These are phyloP conservation scores for Podaxis sp. DNA, from an alignment of 768 basidiomycete species.

Conservation along the genomic window DNA sequence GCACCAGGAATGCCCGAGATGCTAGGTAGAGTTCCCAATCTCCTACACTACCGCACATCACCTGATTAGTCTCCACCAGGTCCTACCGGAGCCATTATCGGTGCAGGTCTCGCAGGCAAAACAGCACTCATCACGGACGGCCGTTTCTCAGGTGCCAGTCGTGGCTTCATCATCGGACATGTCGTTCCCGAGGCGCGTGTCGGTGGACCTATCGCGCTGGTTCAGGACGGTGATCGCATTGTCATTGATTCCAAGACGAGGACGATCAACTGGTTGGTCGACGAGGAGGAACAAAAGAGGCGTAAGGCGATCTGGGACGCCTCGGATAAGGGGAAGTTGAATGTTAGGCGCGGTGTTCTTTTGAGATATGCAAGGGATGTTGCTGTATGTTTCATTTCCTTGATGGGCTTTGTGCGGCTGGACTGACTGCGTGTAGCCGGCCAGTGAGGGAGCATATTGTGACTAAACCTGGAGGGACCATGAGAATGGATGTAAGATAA, in stretches of 20 bases:
- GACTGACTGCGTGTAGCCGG: constrained; percentile 47
- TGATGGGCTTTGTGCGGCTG: not conserved
- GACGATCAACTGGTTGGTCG: constrained; percentile 70
- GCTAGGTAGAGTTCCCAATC: constrained; percentile 27
- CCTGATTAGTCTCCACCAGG: constrained; percentile 29
- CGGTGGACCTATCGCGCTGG: constrained; percentile 85
- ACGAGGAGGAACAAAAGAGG: constrained; percentile 56
- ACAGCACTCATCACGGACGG: constrained; percentile 88
- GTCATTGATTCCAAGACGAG: constrained; percentile 65
- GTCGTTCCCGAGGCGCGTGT: constrained; percentile 61
- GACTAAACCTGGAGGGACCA: constrained; percentile 41
- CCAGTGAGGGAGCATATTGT: constrained; percentile 77
- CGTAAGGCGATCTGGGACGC: constrained; percentile 68
- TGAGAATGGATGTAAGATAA: not conserved
- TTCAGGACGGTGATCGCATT: constrained; percentile 78
- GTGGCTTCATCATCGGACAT: constrained; percentile 52
- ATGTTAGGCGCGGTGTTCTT: constrained; percentile 70
- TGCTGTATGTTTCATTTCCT: constrained; percentile 53
- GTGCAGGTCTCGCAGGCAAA: constrained; percentile 73
- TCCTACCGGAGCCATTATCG: constrained; percentile 80
- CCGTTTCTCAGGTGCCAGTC: constrained; percentile 79
- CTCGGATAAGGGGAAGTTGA: constrained; percentile 58
- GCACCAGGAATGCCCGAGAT: constrained; percentile 92
- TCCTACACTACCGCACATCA: not conserved
- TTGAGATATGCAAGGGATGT: constrained; percentile 83